Evolutionary conservation across 176 grass and related monocot species (phyloP).

Genomic region (Oryza nivara): DNA sequence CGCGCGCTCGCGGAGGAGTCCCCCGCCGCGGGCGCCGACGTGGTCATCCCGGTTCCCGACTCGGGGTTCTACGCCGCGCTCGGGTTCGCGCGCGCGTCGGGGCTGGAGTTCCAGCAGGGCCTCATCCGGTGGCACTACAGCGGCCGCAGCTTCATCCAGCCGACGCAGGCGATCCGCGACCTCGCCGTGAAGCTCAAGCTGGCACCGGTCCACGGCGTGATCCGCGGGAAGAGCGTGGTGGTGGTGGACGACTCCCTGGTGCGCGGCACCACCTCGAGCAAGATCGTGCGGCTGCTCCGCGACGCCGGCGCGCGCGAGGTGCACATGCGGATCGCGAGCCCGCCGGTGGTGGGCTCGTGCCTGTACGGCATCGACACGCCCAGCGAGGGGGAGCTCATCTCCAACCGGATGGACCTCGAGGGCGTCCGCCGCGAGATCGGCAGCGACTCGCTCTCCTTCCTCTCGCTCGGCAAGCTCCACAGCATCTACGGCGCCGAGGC

Average conservation of each 20-base stretch:
- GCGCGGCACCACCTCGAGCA: constrained; percentile 73
- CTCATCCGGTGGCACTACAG: constrained; percentile 79
- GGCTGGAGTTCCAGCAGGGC: constrained; percentile 74
- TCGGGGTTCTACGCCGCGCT: constrained; percentile 77
- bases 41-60: constrained; percentile 78
- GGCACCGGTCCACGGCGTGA: constrained; percentile 57
- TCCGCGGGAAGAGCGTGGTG: constrained; percentile 68
- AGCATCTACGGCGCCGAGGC: constrained; percentile 51
- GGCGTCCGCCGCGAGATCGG: constrained; percentile 62
- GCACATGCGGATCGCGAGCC: constrained; percentile 80
- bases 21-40: constrained; percentile 52
- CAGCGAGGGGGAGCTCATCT: constrained; percentile 68
- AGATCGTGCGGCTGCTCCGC: constrained; percentile 67
- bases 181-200: constrained; percentile 81
- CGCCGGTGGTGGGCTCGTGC: constrained; percentile 66
- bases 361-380: constrained; percentile 82
- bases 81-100: constrained; percentile 59
- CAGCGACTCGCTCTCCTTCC: constrained; percentile 66
- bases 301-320: constrained; percentile 71
- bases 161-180: constrained; percentile 66
- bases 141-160: constrained; percentile 80
- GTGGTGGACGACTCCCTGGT: constrained; percentile 87
- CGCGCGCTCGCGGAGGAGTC: constrained; percentile 65
- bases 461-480: constrained; percentile 60
- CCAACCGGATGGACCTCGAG: constrained; percentile 62